Percentiles rank a stretch among this genome's conserved stretches.
These are phyloP conservation scores for Alternaria atra DNA, from an alignment of 2,329 filamentous ascomycete genomes.

Conservation along the genomic window DNA sequence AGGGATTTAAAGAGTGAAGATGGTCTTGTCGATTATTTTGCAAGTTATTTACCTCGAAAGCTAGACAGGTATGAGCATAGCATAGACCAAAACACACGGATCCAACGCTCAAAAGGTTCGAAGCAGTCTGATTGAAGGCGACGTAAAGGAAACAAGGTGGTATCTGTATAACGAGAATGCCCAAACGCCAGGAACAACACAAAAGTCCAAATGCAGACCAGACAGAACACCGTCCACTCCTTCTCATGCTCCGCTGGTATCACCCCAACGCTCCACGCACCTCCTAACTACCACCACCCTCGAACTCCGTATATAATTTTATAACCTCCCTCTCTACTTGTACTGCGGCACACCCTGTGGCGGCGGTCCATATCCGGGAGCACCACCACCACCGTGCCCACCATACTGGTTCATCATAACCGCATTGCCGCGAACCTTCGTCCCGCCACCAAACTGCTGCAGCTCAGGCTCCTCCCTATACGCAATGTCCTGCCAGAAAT, in stretches of 20 bases:
- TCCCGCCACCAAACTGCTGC: slow-evolving; percentile 35
- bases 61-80: not conserved
- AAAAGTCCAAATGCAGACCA: not conserved
- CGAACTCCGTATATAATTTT: not conserved
- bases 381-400: not conserved
- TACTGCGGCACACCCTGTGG: slow-evolving; percentile 26
- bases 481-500: slow-evolving; percentile 71
- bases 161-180: not conserved
- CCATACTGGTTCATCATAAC: slow-evolving; percentile 31
- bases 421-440: slow-evolving; percentile 15
- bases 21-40: not conserved
- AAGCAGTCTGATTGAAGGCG: not conserved
- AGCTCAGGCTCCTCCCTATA: slow-evolving; percentile 50
- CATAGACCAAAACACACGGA: not conserved
- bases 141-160: not conserved
- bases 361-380: slow-evolving; percentile 18
- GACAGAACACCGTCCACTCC: not conserved
- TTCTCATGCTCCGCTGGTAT: not conserved
- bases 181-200: not conserved
- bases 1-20: too few species aligned
- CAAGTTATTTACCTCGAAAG: not conserved
- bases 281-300: too few species aligned
- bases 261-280: not conserved
- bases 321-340: slow-evolving; percentile 5
- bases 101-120: not conserved